These are phyloP conservation scores for Saccharomycopsis babjevae DNA, from an alignment of 805 yeast genomes.

Conservation along the genomic window DNA sequence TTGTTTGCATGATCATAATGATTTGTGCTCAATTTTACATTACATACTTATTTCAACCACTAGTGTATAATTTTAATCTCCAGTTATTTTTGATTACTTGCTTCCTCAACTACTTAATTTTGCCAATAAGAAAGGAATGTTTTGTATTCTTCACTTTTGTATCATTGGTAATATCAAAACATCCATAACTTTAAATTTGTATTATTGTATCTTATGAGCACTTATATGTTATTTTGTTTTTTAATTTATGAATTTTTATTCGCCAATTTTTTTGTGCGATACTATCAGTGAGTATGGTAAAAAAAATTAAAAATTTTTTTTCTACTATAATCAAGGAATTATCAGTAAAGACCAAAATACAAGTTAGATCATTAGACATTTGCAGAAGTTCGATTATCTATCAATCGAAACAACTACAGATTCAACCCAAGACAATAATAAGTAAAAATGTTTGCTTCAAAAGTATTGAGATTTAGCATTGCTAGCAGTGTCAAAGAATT, in stretches of 20 bases:
- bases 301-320: background rate
- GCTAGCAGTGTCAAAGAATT: slow-evolving; percentile 58
- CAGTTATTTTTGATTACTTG: no score
- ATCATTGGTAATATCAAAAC: no score
- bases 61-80: no score
- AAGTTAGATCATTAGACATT: background rate
- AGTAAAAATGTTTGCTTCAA: slow-evolving; percentile 30
- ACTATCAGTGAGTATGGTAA: background rate
- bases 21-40: no score
- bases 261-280: background rate
- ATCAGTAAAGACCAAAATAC: background rate
- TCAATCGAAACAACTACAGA: background rate
- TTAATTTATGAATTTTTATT: slow-evolving; percentile 4
- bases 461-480: slow-evolving; percentile 25
- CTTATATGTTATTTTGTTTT: background rate
- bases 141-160: no score
- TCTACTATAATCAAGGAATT: background rate
- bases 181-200: no score
- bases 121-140: no score
- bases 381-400: background rate
- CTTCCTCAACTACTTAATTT: no score
- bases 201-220: no score
- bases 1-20: no score
- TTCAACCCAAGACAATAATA: background rate
- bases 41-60: no score